Base-by-base conservation (phyloP, 2,329 filamentous ascomycete species). In the Myrmaecium sp. region DNA sequence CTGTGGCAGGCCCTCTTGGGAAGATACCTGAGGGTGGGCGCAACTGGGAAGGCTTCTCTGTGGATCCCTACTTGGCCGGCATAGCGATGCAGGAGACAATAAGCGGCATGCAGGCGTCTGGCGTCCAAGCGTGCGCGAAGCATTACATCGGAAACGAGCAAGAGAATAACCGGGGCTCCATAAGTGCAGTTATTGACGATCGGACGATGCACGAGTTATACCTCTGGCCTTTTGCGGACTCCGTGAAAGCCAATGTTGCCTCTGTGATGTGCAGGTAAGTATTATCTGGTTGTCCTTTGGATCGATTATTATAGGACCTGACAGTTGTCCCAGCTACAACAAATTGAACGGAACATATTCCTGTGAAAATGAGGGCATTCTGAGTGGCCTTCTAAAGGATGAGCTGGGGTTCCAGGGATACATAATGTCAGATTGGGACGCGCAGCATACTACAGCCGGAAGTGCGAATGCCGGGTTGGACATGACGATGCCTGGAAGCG, bases 221-320 rank as follows among this genome's bases (percentile, higher is more conserved):
- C 29, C 54, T 71, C 1, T 76, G 69, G 62, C 71, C 73, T 0
- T 78, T 76, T 32, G 61, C 67, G 33, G 66, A 76, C 30, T 63
- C 66, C 0, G 47, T 77, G 3, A 54, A 47, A 7, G 67, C 69
- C 4, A 69, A 69, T 1, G 62, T 60, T 0, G 62, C 57, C 0
- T 64, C 62, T 0, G 49, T 74, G 20, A 76, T 76, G 72, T 76
- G 71, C 34, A n/a, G n/a, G n/a, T n/a, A n/a, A n/a, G n/a, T 52
- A 44, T 0, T 58, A 58, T n/a, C n/a, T n/a, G n/a, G n/a, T n/a
- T n/a, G n/a, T n/a, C n/a, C n/a, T n/a, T n/a, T n/a, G n/a, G n/a
- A n/a, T n/a, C n/a, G n/a, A n/a, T n/a, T n/a, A n/a, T n/a, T n/a
- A n/a, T n/a, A n/a, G n/a, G n/a, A n/a, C n/a, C n/a, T n/a, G n/a